Evolutionary conservation across 129 eudicot species (phyloP), one percentile per base, ranked within the genome.

Genomic region (Smallanthus sonchifolius): DNA sequence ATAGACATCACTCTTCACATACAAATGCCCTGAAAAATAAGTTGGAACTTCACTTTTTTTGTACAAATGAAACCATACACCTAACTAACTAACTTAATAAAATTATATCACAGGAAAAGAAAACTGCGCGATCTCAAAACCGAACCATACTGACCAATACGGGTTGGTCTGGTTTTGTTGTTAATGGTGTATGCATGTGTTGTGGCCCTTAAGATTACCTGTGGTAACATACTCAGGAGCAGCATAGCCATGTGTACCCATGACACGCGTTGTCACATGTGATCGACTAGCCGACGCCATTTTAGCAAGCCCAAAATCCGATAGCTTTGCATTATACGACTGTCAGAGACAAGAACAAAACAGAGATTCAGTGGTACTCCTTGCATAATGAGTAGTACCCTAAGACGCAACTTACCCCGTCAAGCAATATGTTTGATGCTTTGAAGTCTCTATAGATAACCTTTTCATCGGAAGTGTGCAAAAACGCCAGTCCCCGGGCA

Each of bases 211-310:
- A 36, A 13, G 43, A 37, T 37, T 64, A 64, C 69, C 69, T 64
- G 69, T 64, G 14, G 69, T 36, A 38, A 64, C 47, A 9, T 64
- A 64, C 48, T 64, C 69, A 37, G 69, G 69, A 64, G 69, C 69
- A 64, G 69, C 69, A 16, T 64, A 64, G 47, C 69, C 69, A 64
- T 64, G 69, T 36, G 69, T 64, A n/a, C 69, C 69, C 69, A 64
- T 64, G 69, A 64, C 69, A 2, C 69, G 69, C 3, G 69, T 64
- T 38, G 69, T 64, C 15, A 64, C 47, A 37, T 64, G 69, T 1
- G 69, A 64, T 64, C n/a, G 45, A 36, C 45, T 38, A 15, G 6
- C 47, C 2, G 69, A 64, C 30, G 69, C 69, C 45, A 64, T 64
- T 64, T 64, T 64, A 2, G 69, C 69, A 28, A 64, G 15, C 47